Evolutionary conservation across 768 basidiomycete species (phyloP).

Genomic region (Neoboletus magnificus): DNA sequence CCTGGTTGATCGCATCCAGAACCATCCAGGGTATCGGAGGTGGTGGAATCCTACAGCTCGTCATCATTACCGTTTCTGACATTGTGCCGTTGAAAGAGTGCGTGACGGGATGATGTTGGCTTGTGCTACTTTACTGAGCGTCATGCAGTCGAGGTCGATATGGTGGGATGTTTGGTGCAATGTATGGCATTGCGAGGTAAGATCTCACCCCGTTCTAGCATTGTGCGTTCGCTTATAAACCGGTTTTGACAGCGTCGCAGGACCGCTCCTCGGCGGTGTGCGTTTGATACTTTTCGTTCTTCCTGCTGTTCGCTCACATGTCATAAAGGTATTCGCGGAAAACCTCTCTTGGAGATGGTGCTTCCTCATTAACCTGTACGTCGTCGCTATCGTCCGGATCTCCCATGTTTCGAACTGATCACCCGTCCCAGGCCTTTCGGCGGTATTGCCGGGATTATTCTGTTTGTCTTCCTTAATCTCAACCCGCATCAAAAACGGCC

Average conservation of each 20-base stretch:
- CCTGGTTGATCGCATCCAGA: conserved; percentile 29
- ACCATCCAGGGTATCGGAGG: conserved; percentile 85
- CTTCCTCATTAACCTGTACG: conserved; percentile 74
- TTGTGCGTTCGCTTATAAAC: neutral
- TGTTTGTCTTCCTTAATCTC: conserved; percentile 77
- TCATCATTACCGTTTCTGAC: conserved; percentile 76
- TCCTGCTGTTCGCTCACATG: conserved; percentile 1
- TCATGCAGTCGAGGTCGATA: conserved; percentile 68
- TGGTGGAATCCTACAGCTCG: conserved; percentile 74
- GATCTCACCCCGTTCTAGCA: neutral
- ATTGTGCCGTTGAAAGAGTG: conserved; percentile 79
- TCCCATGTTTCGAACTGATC: neutral
- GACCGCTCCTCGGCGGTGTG: conserved; percentile 81
- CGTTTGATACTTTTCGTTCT: conserved; percentile 25
- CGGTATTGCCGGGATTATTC: conserved; percentile 54
- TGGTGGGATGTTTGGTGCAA: conserved; percentile 68
- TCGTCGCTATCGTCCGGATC: neutral
- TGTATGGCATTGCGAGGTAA: conserved; percentile 68
- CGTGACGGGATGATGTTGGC: conserved; percentile 17
- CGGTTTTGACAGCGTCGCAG: conserved; percentile 47
- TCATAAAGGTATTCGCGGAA: conserved; percentile 58
- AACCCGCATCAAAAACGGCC: conserved; percentile 66
- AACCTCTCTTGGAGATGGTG: conserved; percentile 84
- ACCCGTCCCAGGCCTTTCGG: conserved; percentile 59
- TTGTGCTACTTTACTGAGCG: conserved; percentile 13